Percentiles rank a stretch among this genome's conserved stretches.
phyloP scores from a whole-genome alignment of 441 rosid genomes.

The Aquilaria agallochum region DNA sequence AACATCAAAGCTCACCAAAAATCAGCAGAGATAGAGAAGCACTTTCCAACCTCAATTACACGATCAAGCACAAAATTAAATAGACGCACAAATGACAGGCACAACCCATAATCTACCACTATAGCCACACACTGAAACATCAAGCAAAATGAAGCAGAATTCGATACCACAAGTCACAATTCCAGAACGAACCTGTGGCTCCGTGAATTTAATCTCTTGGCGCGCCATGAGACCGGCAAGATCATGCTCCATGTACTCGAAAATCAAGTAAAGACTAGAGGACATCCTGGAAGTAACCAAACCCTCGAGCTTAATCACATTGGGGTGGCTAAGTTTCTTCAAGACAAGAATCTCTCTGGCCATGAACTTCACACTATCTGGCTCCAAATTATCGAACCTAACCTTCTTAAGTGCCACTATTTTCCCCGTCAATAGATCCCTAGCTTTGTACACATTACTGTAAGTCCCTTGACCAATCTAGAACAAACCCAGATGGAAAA shows the following conservation, averaged over 20 bases:
- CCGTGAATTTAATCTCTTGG: conserved; percentile 54
- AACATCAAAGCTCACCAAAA: too few species aligned
- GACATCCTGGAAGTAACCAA: conserved; percentile 77
- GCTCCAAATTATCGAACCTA: conserved; percentile 73
- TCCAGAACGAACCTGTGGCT: conserved; percentile 50
- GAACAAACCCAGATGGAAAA: not conserved
- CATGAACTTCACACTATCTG: conserved; percentile 86
- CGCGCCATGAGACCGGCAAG: conserved; percentile 62
- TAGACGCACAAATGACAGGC: not conserved
- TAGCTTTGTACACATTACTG: conserved; percentile 79
- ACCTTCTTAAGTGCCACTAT: conserved; percentile 84
- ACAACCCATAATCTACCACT: not conserved
- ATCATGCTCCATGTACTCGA: conserved; percentile 81
- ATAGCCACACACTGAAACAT: not conserved
- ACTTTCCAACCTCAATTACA: not conserved
- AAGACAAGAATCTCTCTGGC: conserved; percentile 82
- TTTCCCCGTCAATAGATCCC: conserved; percentile 62
- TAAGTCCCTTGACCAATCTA: conserved; percentile 90
- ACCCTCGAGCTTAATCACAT: conserved; percentile 78
- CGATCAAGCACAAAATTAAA: not conserved
- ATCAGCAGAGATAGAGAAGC: too few species aligned
- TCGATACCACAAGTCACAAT: not conserved
- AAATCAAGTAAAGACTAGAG: conserved; percentile 68
- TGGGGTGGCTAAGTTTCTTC: conserved; percentile 58
- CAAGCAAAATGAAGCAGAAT: not conserved